phyloP scores from a whole-genome alignment of 2,329 filamentous ascomycete species.

The Trichoderma hamatum region DNA sequence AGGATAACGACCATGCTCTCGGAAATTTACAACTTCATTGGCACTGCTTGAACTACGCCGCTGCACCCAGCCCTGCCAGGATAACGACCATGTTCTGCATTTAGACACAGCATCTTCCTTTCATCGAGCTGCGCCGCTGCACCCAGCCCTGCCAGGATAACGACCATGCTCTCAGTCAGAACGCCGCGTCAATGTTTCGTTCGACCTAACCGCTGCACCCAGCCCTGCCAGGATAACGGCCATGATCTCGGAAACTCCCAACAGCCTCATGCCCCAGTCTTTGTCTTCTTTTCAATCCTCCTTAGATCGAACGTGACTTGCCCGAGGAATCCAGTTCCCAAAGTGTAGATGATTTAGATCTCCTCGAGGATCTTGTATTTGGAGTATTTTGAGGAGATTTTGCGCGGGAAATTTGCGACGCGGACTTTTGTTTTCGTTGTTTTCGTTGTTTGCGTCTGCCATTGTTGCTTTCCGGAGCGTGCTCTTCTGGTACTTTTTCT shows the following conservation, averaged over 20 bases:
- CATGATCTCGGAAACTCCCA: neutral
- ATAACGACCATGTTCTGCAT: slow-evolving; percentile 20
- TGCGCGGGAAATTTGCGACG: neutral
- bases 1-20: slow-evolving; percentile 18
- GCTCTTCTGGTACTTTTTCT: neutral
- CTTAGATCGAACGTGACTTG: neutral
- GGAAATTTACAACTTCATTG: neutral
- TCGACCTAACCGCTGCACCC: slow-evolving; percentile 10
- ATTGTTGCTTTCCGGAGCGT: neutral
- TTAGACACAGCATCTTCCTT: neutral
- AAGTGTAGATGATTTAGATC: neutral
- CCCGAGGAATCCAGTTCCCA: slow-evolving; percentile 6
- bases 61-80: slow-evolving; percentile 17
- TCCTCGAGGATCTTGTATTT: neutral
- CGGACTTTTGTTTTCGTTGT: neutral
- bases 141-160: slow-evolving; percentile 21
- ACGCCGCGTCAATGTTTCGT: neutral
- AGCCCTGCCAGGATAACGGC: slow-evolving; percentile 17
- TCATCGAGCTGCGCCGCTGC: slow-evolving; percentile 1
- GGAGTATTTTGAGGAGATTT: neutral
- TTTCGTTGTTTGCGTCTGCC: neutral
- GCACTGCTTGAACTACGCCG: slow-evolving; percentile 4
- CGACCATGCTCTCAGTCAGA: slow-evolving; percentile 12
- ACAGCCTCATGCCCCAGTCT: neutral
- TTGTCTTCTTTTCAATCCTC: neutral